phyloP scores from a whole-genome alignment of 2,329 filamentous ascomycete species.

The Alternaria angustiovoidea region DNA sequence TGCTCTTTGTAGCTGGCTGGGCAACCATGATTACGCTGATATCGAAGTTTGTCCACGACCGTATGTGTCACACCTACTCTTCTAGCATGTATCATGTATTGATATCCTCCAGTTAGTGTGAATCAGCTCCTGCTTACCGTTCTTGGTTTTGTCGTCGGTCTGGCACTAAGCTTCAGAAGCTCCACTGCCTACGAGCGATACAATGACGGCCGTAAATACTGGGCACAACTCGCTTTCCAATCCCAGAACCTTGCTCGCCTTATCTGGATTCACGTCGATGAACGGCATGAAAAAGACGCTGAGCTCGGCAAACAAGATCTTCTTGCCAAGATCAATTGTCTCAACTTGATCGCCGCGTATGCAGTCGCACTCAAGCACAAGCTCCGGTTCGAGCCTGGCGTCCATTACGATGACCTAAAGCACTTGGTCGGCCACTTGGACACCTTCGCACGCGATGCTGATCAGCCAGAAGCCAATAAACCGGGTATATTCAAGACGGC shows the following conservation, averaged over 20 bases:
- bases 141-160: slow-evolving; percentile 80
- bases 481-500: slow-evolving; percentile 61
- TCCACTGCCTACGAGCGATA: slow-evolving; percentile 78
- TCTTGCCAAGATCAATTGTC: slow-evolving; percentile 68
- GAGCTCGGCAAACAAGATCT: slow-evolving; percentile 69
- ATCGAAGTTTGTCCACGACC: slow-evolving; percentile 51
- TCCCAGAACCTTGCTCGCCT: slow-evolving; percentile 70
- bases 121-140: slow-evolving; percentile 75
- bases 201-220: slow-evolving; percentile 69
- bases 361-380: slow-evolving; percentile 80
- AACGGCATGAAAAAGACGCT: slow-evolving; percentile 59
- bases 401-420: slow-evolving; percentile 75
- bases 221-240: slow-evolving; percentile 63
- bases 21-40: slow-evolving; percentile 67
- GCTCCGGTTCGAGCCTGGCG: slow-evolving; percentile 82
- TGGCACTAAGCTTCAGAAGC: slow-evolving; percentile 76
- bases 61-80: slow-evolving; percentile 17
- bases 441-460: slow-evolving; percentile 70
- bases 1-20: slow-evolving; percentile 71
- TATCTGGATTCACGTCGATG: slow-evolving; percentile 81
- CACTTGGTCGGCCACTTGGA: slow-evolving; percentile 75
- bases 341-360: slow-evolving; percentile 81
- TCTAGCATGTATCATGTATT: background rate
- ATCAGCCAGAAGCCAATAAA: slow-evolving; percentile 43
- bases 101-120: slow-evolving; percentile 59